Conservation (phyloP, 306 rosid genomes). For the Astragalus membranaceus region DNA sequence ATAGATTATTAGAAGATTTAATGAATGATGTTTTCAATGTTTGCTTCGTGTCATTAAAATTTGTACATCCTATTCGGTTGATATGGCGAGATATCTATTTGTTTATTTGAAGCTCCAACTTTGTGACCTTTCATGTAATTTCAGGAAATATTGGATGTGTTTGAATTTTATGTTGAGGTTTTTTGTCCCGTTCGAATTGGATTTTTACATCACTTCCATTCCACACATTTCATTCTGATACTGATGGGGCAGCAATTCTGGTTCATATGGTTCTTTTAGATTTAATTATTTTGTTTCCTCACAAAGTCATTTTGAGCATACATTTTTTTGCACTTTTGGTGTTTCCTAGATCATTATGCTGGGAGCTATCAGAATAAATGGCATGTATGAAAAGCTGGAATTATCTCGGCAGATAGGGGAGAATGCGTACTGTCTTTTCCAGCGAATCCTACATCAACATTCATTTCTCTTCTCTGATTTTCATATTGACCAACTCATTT, state of each 20-base stretch:
- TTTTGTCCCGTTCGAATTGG: neutral
- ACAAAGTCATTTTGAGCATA: neutral
- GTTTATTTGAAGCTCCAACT: neutral
- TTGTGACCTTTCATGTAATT: neutral
- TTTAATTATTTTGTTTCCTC: neutral
- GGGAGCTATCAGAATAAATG: conserved; percentile 91
- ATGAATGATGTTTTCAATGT: too few relatives aligned
- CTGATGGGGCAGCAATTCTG: neutral
- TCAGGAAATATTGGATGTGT: neutral
- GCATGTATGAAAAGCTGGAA: conserved; percentile 89
- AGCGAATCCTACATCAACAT: conserved; percentile 62
- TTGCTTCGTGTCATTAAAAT: too few relatives aligned
- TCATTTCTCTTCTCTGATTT: conserved; percentile 73
- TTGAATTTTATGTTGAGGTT: neutral
- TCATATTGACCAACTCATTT: conserved; percentile 87
- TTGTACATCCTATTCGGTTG: neutral
- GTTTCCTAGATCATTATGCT: conserved; percentile 55
- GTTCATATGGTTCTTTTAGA: neutral
- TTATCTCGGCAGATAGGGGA: conserved; percentile 80
- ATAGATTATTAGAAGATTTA: too few relatives aligned
- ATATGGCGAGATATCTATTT: neutral
- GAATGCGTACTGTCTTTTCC: conserved; percentile 77
- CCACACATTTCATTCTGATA: neutral
- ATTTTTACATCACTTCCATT: neutral
- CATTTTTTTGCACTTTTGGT: conserved; percentile 15